Conservation (phyloP, 2,329 filamentous ascomycete genomes). For the Aspergillus cejpii region DNA sequence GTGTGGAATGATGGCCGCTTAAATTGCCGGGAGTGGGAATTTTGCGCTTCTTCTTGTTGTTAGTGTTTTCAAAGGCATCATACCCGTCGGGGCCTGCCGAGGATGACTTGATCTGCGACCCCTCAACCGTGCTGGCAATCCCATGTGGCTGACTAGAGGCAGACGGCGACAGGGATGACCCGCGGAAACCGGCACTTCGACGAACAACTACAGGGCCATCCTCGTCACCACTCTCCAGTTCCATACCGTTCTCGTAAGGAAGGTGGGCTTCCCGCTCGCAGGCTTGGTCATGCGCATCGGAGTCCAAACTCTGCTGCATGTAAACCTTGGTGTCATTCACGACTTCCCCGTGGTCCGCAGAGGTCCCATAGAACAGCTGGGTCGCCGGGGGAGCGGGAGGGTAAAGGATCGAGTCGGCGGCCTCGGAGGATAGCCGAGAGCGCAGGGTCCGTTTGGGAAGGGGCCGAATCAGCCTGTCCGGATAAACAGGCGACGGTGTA, state of each 20-base stretch:
- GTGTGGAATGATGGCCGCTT: constrained; percentile 50
- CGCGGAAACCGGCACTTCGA: constrained; percentile 38
- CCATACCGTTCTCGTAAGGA: constrained; percentile 49
- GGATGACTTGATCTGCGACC: constrained; percentile 48
- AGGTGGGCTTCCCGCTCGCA: constrained; percentile 38
- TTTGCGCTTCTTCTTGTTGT: constrained; percentile 99
- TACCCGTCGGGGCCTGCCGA: constrained; percentile 78
- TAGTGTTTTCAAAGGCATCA: constrained; percentile 95
- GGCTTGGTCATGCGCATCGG: constrained; percentile 34
- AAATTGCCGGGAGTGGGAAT: constrained; percentile 81
- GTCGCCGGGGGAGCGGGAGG: constrained; percentile 65
- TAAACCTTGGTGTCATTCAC: constrained; percentile 43
- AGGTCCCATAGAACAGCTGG: constrained; percentile 69
- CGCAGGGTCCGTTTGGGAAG: constrained; percentile 83
- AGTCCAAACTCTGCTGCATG: constrained; percentile 41
- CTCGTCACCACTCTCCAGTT: constrained; percentile 58
- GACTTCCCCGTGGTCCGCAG: constrained; percentile 51
- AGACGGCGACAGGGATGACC: constrained; percentile 32
- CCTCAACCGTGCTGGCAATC: constrained; percentile 25
- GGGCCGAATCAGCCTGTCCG: constrained; percentile 86
- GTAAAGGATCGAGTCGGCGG: constrained; percentile 73
- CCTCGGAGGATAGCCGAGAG: constrained; percentile 77
- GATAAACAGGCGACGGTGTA: constrained; percentile 71
- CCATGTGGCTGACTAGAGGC: constrained; percentile 23
- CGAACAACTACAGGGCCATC: constrained; percentile 41